Conservation (phyloP, 1,284 basidiomycete genomes). For the Puccinia horiana region DNA sequence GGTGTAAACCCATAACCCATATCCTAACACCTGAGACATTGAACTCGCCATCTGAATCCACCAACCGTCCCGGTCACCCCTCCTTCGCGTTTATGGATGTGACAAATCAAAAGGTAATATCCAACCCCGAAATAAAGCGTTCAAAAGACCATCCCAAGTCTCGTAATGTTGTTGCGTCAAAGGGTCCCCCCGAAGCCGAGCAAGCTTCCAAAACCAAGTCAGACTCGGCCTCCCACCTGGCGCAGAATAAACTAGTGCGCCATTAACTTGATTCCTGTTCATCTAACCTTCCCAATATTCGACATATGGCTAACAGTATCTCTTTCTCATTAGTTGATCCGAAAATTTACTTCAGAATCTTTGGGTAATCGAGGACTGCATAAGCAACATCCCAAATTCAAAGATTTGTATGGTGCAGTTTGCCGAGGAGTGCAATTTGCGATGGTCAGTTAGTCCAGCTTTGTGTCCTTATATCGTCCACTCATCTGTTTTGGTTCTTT, state of each 20-base stretch:
- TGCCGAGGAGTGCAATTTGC: constrained; percentile 49
- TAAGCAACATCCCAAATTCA: constrained; percentile 37
- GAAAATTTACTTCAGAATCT: constrained; percentile 31
- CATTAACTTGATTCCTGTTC: neutral
- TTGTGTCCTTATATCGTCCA: neutral
- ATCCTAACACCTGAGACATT: constrained; percentile 12
- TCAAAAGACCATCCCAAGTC: neutral
- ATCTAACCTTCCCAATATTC: neutral
- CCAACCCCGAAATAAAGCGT: neutral
- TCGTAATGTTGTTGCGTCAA: neutral
- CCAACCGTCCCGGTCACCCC: neutral
- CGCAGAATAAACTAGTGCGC: constrained; percentile 24
- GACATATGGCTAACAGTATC: neutral
- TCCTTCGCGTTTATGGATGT: neutral
- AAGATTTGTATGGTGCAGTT: constrained; percentile 40
- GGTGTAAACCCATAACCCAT: neutral
- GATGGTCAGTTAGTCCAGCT: constrained; percentile 29
- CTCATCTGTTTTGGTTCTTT: neutral
- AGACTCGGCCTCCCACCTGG: constrained; percentile 5
- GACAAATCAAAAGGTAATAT: constrained; percentile 11
- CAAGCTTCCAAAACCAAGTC: neutral
- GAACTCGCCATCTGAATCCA: constrained; percentile 10
- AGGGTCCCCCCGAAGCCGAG: neutral
- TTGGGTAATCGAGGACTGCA: constrained; percentile 33
- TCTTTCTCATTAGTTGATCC: constrained; percentile 26